Evolutionary conservation across 768 basidiomycete genomes (phyloP).

Genomic region (Suillus paluster): DNA sequence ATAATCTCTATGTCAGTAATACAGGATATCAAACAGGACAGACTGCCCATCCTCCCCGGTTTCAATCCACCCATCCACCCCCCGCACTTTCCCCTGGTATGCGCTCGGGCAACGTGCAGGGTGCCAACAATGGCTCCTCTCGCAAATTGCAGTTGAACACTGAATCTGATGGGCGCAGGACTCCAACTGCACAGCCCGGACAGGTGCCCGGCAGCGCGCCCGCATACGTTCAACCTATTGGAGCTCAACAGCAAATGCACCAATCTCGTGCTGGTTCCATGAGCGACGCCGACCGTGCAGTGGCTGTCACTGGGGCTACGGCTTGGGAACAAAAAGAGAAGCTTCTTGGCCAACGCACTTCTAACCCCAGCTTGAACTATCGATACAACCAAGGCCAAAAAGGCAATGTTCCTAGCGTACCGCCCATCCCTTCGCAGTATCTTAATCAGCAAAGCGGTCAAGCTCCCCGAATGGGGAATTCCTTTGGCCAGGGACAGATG

Average conservation of each 20-base stretch:
- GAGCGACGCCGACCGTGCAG: conserved; percentile 37
- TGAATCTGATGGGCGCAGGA: conserved; percentile 71
- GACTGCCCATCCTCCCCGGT: conserved; percentile 68
- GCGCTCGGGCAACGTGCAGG: conserved; percentile 45
- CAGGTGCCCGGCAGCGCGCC: conserved; percentile 55
- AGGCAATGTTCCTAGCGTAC: conserved; percentile 62
- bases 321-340: conserved; percentile 75
- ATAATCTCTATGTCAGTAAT: conserved; percentile 33
- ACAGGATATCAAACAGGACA: conserved; percentile 49
- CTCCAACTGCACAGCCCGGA: conserved; percentile 48
- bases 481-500: conserved; percentile 37
- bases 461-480: conserved; percentile 43
- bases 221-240: conserved; percentile 48
- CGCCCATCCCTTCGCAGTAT: conserved; percentile 75
- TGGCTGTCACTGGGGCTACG: conserved; percentile 40
- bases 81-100: conserved; percentile 49
- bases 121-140: conserved; percentile 38
- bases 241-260: conserved; percentile 35
- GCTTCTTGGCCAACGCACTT: conserved; percentile 55
- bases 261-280: conserved; percentile 42
- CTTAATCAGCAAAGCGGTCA: conserved; percentile 52
- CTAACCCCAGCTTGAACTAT: conserved; percentile 73
- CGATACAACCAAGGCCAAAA: conserved; percentile 50
- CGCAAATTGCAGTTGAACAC: conserved; percentile 61
- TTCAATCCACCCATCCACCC: conserved; percentile 56